Conservation (phyloP, 164 flowering plant genomes). For the Houttuynia cordata region DNA sequence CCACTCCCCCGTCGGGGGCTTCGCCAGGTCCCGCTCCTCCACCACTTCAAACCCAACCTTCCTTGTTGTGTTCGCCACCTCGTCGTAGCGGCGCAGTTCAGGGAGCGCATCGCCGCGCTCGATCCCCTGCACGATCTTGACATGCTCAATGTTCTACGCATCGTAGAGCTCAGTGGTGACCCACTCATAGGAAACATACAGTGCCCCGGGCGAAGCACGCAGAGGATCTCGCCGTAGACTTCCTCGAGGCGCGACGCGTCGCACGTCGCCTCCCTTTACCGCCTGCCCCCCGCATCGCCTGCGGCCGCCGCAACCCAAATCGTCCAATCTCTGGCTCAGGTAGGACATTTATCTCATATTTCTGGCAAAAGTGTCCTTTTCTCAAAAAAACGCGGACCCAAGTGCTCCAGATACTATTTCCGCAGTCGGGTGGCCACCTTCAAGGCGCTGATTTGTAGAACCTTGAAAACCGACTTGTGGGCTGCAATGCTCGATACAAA, state of each 20-base stretch:
- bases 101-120: conserved; percentile 91
- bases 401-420: not conserved
- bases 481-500: conserved; percentile 14
- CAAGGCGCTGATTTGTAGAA: conserved; percentile 17
- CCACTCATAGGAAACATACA: conserved; percentile 87
- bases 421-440: conserved; percentile 5
- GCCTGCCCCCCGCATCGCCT: not conserved
- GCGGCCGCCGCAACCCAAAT: not conserved
- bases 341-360: not conserved
- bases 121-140: conserved; percentile 73
- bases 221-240: conserved; percentile 68
- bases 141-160: conserved; percentile 46
- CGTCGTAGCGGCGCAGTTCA: conserved; percentile 47
- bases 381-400: not conserved
- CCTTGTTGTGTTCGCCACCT: conserved; percentile 57
- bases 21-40: conserved; percentile 71
- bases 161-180: conserved; percentile 60
- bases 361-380: not conserved
- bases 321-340: not conserved
- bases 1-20: conserved; percentile 77
- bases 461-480: conserved; percentile 12
- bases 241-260: too few relatives aligned
- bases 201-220: conserved; percentile 83
- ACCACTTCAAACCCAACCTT: conserved; percentile 80
- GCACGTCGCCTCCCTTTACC: conserved; percentile 34